Evolutionary conservation across 371 early-diverging fungal genomes (phyloP).

Genomic region (Mucor sp.): DNA sequence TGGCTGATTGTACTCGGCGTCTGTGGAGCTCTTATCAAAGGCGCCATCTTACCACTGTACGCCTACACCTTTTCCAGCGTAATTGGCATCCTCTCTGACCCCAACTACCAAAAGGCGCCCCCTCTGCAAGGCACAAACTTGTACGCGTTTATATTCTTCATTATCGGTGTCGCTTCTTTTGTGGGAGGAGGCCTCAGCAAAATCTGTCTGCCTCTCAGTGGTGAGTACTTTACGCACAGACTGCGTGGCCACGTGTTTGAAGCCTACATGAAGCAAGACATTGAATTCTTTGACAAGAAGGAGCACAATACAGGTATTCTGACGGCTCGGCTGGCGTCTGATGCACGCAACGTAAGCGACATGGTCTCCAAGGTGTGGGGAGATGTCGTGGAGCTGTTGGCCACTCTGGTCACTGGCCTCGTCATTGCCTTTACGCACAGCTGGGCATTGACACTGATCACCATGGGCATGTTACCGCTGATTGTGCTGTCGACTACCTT

Average conservation of each 20-base stretch:
- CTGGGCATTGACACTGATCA: conserved; percentile 55
- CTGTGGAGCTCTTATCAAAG: conserved; percentile 53
- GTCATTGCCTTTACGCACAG: conserved; percentile 35
- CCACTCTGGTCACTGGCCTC: conserved; percentile 34
- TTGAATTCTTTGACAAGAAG: conserved; percentile 84
- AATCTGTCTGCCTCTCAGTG: conserved; percentile 42
- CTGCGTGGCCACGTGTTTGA: conserved; percentile 57
- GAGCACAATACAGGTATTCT: conserved; percentile 77
- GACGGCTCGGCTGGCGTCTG: conserved; percentile 75
- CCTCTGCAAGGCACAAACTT: conserved; percentile 59
- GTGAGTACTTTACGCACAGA: conserved; percentile 57
- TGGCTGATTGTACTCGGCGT: conserved; percentile 35
- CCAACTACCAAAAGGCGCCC: background rate
- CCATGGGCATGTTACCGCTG: conserved; percentile 44
- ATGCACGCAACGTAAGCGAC: conserved; percentile 66
- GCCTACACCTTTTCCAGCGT: conserved; percentile 46
- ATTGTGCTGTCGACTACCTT: conserved; percentile 33
- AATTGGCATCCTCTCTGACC: background rate
- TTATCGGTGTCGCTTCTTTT: conserved; percentile 59
- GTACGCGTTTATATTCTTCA: conserved; percentile 76
- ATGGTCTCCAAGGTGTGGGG: conserved; percentile 67
- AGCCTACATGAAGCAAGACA: conserved; percentile 73
- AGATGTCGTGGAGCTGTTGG: conserved; percentile 47
- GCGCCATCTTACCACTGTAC: conserved; percentile 55
- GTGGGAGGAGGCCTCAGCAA: conserved; percentile 28